These are phyloP conservation scores for Wickerhamiella occidentalis DNA, from an alignment of 805 yeast species.

Conservation along the genomic window DNA sequence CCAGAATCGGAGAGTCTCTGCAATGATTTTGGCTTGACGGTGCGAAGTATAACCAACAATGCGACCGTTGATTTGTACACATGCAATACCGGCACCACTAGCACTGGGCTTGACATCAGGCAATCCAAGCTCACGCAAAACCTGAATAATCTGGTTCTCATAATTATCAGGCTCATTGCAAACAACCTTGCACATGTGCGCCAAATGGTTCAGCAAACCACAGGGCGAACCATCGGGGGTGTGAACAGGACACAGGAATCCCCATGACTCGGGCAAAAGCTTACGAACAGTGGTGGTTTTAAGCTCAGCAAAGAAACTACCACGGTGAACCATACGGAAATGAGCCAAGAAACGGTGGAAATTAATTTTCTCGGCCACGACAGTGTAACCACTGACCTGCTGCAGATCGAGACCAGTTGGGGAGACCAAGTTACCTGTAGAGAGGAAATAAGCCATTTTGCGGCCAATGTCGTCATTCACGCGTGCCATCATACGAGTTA, in stretches of 20 bases:
- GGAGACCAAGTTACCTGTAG: conserved; percentile 94
- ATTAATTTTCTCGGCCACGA: conserved; percentile 96
- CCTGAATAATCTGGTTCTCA: conserved; percentile 25
- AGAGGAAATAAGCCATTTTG: conserved; percentile 83
- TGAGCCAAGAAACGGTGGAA: conserved; percentile 96
- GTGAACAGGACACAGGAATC: conserved; percentile 96
- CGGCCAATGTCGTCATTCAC: conserved; percentile 90
- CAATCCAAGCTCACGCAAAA: conserved; percentile 60
- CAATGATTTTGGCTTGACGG: conserved; percentile 70
- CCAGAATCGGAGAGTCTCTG: conserved; percentile 85
- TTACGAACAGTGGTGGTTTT: conserved; percentile 96
- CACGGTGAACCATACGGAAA: conserved; percentile 99
- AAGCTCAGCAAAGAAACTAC: conserved; percentile 95
- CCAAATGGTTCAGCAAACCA: conserved; percentile 91
- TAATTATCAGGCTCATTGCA: conserved; percentile 32
- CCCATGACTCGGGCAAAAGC: conserved; percentile 96
- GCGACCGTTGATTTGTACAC: conserved; percentile 88
- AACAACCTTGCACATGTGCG: conserved; percentile 85
- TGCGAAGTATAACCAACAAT: conserved; percentile 93
- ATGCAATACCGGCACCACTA: conserved; percentile 77
- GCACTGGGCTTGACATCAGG: conserved; percentile 71
- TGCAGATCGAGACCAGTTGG: conserved; percentile 96
- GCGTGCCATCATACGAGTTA: conserved; percentile 63
- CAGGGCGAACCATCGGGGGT: conserved; percentile 99
- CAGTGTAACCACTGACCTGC: conserved; percentile 96